A percentile compares a stretch with the other conserved stretches of the same genome.
phyloP scores from a whole-genome alignment of 805 yeast genomes.

The Isabelozyma gotoi region DNA sequence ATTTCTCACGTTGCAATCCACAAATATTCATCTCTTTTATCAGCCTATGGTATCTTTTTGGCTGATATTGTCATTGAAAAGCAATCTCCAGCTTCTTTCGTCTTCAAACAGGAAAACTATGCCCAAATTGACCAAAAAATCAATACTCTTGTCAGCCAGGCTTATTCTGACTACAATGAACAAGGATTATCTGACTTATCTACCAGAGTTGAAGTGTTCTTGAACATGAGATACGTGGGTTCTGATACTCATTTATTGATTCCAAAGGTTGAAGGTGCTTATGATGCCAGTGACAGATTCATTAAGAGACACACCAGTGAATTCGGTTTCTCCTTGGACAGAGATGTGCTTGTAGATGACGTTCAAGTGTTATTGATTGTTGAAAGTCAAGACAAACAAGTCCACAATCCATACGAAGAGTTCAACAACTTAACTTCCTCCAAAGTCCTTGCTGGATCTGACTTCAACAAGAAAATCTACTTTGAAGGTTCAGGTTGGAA shows the following conservation, averaged over 20 bases:
- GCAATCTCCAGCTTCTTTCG: slow-evolving; percentile 33
- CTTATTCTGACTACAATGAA: slow-evolving; percentile 31
- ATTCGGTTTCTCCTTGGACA: slow-evolving; percentile 36
- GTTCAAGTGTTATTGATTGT: slow-evolving; percentile 55
- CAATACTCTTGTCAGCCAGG: slow-evolving; percentile 40
- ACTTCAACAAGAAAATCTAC: slow-evolving; percentile 16
- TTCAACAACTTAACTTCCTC: slow-evolving; percentile 19
- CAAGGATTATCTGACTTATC: slow-evolving; percentile 52
- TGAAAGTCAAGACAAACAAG: slow-evolving; percentile 45
- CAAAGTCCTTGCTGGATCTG: background rate
- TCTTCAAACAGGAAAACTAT: slow-evolving; percentile 24
- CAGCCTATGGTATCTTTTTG: slow-evolving; percentile 33
- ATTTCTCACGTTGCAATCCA: slow-evolving; percentile 30
- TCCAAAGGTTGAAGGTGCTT: slow-evolving; percentile 23
- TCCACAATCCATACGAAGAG: slow-evolving; percentile 54
- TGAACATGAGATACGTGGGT: slow-evolving; percentile 82
- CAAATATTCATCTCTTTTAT: slow-evolving; percentile 32
- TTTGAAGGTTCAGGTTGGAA: slow-evolving; percentile 32
- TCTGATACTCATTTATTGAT: slow-evolving; percentile 88
- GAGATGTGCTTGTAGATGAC: slow-evolving; percentile 37
- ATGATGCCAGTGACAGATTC: slow-evolving; percentile 23
- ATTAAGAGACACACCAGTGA: slow-evolving; percentile 29
- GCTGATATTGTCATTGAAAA: slow-evolving; percentile 36
- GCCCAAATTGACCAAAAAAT: slow-evolving; percentile 45
- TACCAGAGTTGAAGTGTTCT: slow-evolving; percentile 58